phyloP scores from a whole-genome alignment of 176 grass and related monocot species.

The Bothriochloa decipiens region DNA sequence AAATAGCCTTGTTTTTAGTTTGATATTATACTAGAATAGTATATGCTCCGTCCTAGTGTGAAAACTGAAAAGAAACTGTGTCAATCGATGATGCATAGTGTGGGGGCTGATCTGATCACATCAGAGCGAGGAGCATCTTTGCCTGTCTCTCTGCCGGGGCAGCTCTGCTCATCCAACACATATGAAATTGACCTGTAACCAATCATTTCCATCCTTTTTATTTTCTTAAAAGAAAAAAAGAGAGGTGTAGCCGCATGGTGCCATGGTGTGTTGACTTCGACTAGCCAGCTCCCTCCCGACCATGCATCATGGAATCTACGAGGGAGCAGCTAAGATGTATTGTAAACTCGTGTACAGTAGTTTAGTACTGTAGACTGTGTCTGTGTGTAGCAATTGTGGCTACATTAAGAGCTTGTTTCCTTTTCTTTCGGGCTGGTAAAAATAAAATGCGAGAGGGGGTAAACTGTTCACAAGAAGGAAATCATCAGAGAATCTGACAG shows the following conservation, averaged over 20 bases:
- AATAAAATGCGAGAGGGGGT: not conserved
- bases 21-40: too few relatives aligned
- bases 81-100: too few relatives aligned
- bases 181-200: conserved; percentile 24
- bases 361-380: not conserved
- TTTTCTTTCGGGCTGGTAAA: not conserved
- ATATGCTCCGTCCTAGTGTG: not conserved
- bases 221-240: not conserved
- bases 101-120: not conserved
- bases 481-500: conserved; percentile 16
- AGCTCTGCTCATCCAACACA: conserved; percentile 4
- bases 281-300: not conserved
- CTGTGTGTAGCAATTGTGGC: not conserved
- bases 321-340: not conserved
- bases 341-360: not conserved
- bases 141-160: conserved; percentile 31
- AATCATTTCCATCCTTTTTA: not conserved
- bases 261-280: conserved; percentile 20
- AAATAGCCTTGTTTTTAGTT: not conserved
- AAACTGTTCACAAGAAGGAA: not conserved
- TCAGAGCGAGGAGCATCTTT: conserved; percentile 41
- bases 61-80: not conserved
- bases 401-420: too few relatives aligned
- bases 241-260: not conserved
- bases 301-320: conserved; percentile 10